A percentile compares a stretch with the other conserved stretches of the same genome.
Conservation (phyloP, 2,329 filamentous ascomycete species). For the Aspergillus sp. region DNA sequence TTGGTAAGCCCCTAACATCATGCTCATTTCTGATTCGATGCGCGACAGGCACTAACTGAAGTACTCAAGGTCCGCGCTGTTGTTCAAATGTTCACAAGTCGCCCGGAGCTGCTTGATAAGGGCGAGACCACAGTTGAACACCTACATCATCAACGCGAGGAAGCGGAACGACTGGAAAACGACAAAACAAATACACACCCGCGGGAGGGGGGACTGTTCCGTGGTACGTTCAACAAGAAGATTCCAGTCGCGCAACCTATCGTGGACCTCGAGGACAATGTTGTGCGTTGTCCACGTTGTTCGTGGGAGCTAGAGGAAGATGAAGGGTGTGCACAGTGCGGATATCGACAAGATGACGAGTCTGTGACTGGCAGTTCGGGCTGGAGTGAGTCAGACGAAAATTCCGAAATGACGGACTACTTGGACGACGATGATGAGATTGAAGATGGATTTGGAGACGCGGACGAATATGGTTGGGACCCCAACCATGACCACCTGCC, state of each 20-base stretch:
- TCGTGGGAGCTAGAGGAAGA: slow-evolving; percentile 65
- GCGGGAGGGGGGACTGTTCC: slow-evolving; percentile 61
- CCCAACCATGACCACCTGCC: slow-evolving; percentile 16
- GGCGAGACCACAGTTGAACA: slow-evolving; percentile 67
- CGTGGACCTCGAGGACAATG: slow-evolving; percentile 60
- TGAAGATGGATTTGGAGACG: slow-evolving; percentile 35
- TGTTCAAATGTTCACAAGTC: slow-evolving; percentile 62
- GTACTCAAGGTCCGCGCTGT: slow-evolving; percentile 60
- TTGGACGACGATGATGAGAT: slow-evolving; percentile 27
- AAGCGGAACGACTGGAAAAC: slow-evolving; percentile 59
- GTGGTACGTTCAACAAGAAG: slow-evolving; percentile 56
- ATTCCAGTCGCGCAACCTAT: slow-evolving; percentile 43
- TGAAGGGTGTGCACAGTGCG: slow-evolving; percentile 55
- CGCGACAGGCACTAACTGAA: slow-evolving; percentile 2
- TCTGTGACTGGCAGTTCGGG: slow-evolving; percentile 42
- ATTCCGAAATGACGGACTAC: slow-evolving; percentile 47
- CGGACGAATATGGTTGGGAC: slow-evolving; percentile 28
- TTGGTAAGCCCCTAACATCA: slow-evolving; percentile 47
- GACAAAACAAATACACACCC: slow-evolving; percentile 59
- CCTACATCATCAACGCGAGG: slow-evolving; percentile 57
- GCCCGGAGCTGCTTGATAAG: slow-evolving; percentile 61
- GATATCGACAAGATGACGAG: slow-evolving; percentile 52
- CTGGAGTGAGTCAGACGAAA: slow-evolving; percentile 47
- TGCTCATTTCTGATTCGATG: background rate
- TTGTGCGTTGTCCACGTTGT: slow-evolving; percentile 64